Percentiles rank a stretch among this genome's conserved stretches.
phyloP scores from a whole-genome alignment of 352 stramenopile genomes.

The Globisporangium nodosum region DNA sequence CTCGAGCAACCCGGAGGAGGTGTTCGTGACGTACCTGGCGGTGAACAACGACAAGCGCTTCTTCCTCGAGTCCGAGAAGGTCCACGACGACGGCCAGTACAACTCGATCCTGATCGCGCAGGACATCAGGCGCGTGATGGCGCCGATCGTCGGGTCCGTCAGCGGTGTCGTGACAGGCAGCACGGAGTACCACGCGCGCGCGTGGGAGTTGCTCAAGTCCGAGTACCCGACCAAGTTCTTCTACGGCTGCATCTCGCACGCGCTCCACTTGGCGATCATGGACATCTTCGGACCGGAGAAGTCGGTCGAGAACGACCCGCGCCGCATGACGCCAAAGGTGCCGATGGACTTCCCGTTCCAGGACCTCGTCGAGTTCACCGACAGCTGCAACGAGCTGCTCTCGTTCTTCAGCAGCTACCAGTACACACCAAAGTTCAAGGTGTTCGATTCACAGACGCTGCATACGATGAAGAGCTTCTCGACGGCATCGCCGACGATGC shows the following conservation, averaged over 20 bases:
- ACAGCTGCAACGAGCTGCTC: constrained; percentile 65
- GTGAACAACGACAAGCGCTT: constrained; percentile 75
- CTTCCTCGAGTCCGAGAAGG: constrained; percentile 76
- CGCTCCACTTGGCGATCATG: constrained; percentile 74
- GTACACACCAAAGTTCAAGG: constrained; percentile 66
- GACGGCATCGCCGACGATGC: constrained; percentile 53
- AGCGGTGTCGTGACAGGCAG: constrained; percentile 73
- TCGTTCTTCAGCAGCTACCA: constrained; percentile 82
- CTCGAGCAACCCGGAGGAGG: constrained; percentile 55
- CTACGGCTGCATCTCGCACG: constrained; percentile 80
- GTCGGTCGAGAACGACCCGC: constrained; percentile 60
- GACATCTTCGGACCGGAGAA: constrained; percentile 78
- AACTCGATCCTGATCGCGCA: constrained; percentile 80
- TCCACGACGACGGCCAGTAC: constrained; percentile 49
- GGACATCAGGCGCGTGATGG: constrained; percentile 81
- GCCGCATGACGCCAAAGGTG: constrained; percentile 54
- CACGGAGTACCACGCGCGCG: constrained; percentile 65
- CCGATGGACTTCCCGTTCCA: constrained; percentile 78
- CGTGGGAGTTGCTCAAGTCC: constrained; percentile 80
- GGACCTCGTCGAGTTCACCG: constrained; percentile 72
- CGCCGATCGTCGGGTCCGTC: constrained; percentile 56
- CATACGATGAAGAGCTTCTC: constrained; percentile 77
- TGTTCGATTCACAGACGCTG: constrained; percentile 64
- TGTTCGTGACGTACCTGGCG: constrained; percentile 77
- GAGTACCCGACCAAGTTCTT: constrained; percentile 87